Evolutionary conservation across 164 flowering plant species (phyloP), one percentile per base, ranked within the genome.

Genomic region (Houttuynia cordata): DNA sequence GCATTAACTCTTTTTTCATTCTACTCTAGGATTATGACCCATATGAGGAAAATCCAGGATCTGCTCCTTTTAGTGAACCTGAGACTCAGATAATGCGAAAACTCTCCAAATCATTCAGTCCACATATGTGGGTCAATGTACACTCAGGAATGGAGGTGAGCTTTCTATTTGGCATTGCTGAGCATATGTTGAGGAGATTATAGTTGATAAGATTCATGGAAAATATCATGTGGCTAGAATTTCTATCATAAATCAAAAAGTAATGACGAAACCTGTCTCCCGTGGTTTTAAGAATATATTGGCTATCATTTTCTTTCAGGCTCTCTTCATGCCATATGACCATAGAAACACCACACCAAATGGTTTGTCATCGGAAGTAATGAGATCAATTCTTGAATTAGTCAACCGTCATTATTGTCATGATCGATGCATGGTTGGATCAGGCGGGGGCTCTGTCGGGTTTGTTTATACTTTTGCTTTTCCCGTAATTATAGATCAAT

Each of bases 371-470:
- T 71, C 91, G 8, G 69, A 73, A 23, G 71, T 66, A 66, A 85
- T 93, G 88, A 85, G 70, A 66, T 64, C 71, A 53, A 63, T 93
- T 79, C 92, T 93, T 54, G 77, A 82, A 72, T 69, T 78, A 58
- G 41, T 93, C 67, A 90, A 90, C 70, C 77, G 74, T 59, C 79
- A 76, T 62, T 96, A 93, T 67, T 87, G 86, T 68, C 74, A 80
- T 37, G 80, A 78, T n/a, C 81, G 77, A 59, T 93, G 99, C 85
- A 71, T 86, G 79, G 79, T 83, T 70, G 99, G 99, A 20, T 90
- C 97, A 9, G 99, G 99, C 6, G 97, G 99, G 58, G 97, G 95
- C 74, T 93, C 99, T 78, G 99, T 93, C 39, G 97, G 98, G 98
- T 93, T 52, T 45, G 95, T 84, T 51, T 64, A 60, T 45, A 45